These are phyloP conservation scores for Persicaria maculosa DNA, from an alignment of 148 eudicot genomes.

Conservation along the genomic window DNA sequence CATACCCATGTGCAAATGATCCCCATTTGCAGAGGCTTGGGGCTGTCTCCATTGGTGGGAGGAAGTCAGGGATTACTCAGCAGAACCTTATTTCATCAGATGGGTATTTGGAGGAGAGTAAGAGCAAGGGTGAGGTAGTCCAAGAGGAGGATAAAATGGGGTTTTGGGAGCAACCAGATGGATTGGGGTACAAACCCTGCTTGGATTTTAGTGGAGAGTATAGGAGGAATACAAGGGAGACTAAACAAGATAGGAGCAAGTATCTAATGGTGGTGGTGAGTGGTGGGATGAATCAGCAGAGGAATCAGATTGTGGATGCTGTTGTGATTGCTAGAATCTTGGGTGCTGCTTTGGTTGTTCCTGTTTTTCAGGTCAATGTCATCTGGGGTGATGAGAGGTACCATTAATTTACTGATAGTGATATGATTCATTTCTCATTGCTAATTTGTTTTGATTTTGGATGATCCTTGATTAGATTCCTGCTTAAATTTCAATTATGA, in stretches of 20 bases:
- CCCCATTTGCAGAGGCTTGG: constrained; percentile 18
- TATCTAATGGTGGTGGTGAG: constrained; percentile 83
- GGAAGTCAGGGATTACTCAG: neutral
- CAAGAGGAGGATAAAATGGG: constrained; percentile 21
- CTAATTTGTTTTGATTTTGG: neutral
- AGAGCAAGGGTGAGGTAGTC: constrained; percentile 2
- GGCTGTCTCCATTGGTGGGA: neutral
- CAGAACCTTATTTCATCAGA: neutral
- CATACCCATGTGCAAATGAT: constrained; percentile 30
- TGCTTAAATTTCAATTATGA: neutral
- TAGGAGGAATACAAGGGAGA: constrained; percentile 18
- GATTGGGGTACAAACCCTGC: constrained; percentile 65
- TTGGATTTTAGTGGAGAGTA: constrained; percentile 59
- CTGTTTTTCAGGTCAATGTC: constrained; percentile 80
- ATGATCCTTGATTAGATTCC: neutral
- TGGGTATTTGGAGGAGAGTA: constrained; percentile 1
- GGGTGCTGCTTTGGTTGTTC: constrained; percentile 90
- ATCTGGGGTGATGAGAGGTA: constrained; percentile 99
- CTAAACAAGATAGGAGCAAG: constrained; percentile 41
- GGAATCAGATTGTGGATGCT: constrained; percentile 98
- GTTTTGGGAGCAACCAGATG: constrained; percentile 84
- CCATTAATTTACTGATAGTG: neutral
- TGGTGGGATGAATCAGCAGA: constrained; percentile 95
- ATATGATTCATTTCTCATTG: neutral
- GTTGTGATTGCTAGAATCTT: constrained; percentile 90